Evolutionary conservation across 2,329 filamentous ascomycete species (phyloP).

Genomic region (Fusarium succisae): DNA sequence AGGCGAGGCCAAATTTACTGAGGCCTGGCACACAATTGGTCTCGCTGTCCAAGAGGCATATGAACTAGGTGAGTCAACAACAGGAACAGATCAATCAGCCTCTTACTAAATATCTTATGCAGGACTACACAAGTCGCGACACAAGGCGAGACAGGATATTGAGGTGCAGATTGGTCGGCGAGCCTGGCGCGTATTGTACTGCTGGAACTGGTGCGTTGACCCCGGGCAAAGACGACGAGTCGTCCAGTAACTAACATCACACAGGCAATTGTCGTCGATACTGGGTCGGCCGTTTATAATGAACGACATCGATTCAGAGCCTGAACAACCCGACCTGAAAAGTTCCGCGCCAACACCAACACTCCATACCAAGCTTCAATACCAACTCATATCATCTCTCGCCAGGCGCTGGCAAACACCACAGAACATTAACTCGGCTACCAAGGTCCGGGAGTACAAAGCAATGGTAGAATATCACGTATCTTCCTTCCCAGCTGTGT

Average conservation of each 20-base stretch:
- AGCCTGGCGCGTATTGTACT: conserved; percentile 3
- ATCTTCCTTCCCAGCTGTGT: not conserved
- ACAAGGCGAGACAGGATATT: not conserved
- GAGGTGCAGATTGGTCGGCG: not conserved
- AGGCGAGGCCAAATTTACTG: conserved; percentile 4
- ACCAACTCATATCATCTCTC: conserved; percentile 10
- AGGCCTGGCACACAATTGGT: conserved; percentile 8
- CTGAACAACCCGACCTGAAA: not conserved
- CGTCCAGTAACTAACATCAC: not conserved
- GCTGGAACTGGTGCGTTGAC: conserved; percentile 6
- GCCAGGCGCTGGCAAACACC: conserved; percentile 12
- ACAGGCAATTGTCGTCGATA: conserved; percentile 1
- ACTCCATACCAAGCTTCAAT: conserved; percentile 6
- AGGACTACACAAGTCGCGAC: not conserved
- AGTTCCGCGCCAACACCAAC: not conserved
- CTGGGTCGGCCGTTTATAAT: not conserved
- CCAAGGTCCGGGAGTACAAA: not conserved
- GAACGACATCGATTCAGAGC: conserved; percentile 2
- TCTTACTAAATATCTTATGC: not conserved
- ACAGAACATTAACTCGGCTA: not conserved
- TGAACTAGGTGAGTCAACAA: not conserved
- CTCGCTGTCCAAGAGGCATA: conserved; percentile 13
- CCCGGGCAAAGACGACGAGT: rapidly evolving
- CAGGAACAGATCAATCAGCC: rapidly evolving
- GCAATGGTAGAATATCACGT: not conserved